phyloP scores from a whole-genome alignment of 805 yeast genomes.

The Lachancea sp. region DNA sequence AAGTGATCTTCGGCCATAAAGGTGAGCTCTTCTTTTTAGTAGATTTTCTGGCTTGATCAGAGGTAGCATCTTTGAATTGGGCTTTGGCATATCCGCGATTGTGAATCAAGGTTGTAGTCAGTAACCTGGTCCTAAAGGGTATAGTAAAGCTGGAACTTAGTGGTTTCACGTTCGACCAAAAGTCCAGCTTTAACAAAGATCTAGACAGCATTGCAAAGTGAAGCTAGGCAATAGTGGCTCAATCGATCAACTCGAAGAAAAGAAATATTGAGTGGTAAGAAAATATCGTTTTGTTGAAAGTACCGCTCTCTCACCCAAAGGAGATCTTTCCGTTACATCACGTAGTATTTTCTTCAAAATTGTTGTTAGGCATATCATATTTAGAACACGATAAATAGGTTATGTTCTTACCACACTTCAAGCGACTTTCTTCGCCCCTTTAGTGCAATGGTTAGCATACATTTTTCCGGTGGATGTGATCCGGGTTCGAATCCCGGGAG shows the following conservation, averaged over 20 bases:
- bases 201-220: conserved; percentile 1
- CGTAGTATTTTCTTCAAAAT: neutral
- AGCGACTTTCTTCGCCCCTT: conserved; percentile 34
- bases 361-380: neutral
- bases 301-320: too few species aligned
- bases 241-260: too few species aligned
- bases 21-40: conserved; percentile 30
- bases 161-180: neutral
- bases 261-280: too few species aligned
- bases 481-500: conserved; percentile 52
- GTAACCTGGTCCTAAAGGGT: too few species aligned
- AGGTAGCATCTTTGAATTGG: neutral
- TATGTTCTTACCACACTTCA: neutral
- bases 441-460: conserved; percentile 50
- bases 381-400: neutral
- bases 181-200: neutral
- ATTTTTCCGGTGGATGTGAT: conserved; percentile 48
- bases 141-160: neutral
- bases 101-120: neutral
- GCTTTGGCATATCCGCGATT: conserved; percentile 1
- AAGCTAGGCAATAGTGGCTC: neutral
- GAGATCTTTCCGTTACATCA: too few species aligned
- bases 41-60: conserved; percentile 3
- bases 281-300: too few species aligned
- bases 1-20: conserved; percentile 42